Conservation (phyloP, 1,139 yeast species). For the Pneumocystis sp. region DNA sequence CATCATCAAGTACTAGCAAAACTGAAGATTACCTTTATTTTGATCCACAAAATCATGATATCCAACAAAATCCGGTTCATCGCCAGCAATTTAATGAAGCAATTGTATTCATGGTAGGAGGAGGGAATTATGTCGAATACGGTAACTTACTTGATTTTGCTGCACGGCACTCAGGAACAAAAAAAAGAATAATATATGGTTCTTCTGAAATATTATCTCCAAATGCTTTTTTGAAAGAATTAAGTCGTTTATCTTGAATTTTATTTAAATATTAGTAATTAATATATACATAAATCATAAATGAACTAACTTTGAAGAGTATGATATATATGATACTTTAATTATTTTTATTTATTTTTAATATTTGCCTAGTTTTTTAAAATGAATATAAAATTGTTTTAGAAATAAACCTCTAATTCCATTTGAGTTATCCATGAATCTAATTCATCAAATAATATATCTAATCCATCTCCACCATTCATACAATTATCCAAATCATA, state of each 20-base stretch:
- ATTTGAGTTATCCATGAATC: conserved; percentile 34
- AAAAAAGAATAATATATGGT: conserved; percentile 57
- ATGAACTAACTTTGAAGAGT: conserved; percentile 10
- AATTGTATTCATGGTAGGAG: conserved; percentile 85
- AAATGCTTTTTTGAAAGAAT: conserved; percentile 55
- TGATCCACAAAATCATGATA: conserved; percentile 52
- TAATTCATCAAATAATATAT: conserved; percentile 44
- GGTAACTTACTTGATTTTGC: conserved; percentile 91
- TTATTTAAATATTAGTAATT: conserved; percentile 16
- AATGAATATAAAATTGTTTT: not conserved
- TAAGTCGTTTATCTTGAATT: conserved; percentile 24
- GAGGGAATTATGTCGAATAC: conserved; percentile 88
- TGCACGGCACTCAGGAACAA: conserved; percentile 23
- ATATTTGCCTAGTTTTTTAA: not conserved
- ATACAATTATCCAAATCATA: conserved; percentile 73
- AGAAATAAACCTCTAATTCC: conserved; percentile 26
- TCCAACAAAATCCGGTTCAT: conserved; percentile 24
- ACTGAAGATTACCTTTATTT: conserved; percentile 84
- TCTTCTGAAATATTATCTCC: conserved; percentile 74
- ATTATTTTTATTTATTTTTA: not conserved
- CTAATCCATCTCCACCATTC: conserved; percentile 49
- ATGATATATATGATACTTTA: not conserved
- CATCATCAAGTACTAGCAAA: conserved; percentile 32
- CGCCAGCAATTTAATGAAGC: conserved; percentile 70
- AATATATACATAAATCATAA: conserved; percentile 32